Base-by-base conservation (phyloP, 129 eudicot species). In the Pittosporum tobira region DNA sequence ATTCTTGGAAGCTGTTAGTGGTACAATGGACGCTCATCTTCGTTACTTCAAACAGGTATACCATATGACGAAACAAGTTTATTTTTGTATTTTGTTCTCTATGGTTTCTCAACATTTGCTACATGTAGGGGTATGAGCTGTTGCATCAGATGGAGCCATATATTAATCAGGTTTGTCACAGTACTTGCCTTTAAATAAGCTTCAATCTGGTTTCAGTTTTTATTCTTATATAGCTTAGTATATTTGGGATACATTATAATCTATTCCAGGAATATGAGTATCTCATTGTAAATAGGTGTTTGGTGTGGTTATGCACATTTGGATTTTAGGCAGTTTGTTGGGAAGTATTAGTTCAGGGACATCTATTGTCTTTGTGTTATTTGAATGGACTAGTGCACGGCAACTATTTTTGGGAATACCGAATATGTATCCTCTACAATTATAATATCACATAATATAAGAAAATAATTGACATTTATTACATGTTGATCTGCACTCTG, bases 121-220 rank as follows among this genome's bases (percentile, higher is more conserved):
- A 48, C 61, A 18, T 79, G 68, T 61, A 90, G 98, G 98, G 98
- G 12, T 90, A 90, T 36, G 98, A 90, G 77, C 87, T 90, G 65
- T 71, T 90, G 94, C 98, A 90, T 78, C 98, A 90, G 77, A 90
- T 90, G 98, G 98, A 90, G 71, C 98, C 98, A n/a, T 90, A 90
- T 61, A 90, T 90, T 38, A 90, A 86, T 62, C 98, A 90, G 97
- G 97, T 84, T 58, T 51, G 73, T 67, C 14, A 29, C 38, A 42
- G 11, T 70, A 25, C 62, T 27, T 58, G 21, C 65, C 51, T 68
- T 67, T 22, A 24, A n/a, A 43, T 21, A 29, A 23, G 29, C 15
- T 65, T 36, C 23, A n/a, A 48, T 20, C 15, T 30, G 21, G 59
- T 44, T 45, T 58, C 44, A 5, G 47, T 27, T 52, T 52, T 45